Base-by-base conservation (phyloP, 176 grass and related monocot species). In the Calamus simplicifolius region DNA sequence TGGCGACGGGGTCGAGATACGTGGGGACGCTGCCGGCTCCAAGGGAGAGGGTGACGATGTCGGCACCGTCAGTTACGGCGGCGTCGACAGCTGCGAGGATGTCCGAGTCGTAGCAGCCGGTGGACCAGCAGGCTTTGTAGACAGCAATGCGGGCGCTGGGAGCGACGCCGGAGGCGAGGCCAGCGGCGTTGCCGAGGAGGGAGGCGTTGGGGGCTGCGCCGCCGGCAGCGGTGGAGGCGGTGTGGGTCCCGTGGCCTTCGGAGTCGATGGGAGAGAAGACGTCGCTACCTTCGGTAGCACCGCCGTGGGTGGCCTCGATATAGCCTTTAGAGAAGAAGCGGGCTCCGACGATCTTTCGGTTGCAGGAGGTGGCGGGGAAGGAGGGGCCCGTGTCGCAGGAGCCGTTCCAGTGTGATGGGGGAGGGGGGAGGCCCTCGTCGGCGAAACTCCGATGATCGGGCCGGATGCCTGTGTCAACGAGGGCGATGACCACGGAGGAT, bases 311-410 rank as follows among this genome's bases (percentile, higher is more conserved):
- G 5, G 16, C 38, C 0, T 25, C 69, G 16, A 75, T 15, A 19
- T 54, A 73, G 0, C 71, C 73, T 0, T 0, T 0, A 5, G 13
- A 13, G 52, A 85, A 85, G 14, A 67, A 29, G 30, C 69, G 67
- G 3, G 77, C 72, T 15, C 82, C 82, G 18, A 85, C 49, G 2
- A 85, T 67, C 68, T 85, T 85, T 18, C 16, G 18, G 72, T 85
- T 80, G 5, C 82, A 85, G 0, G 58, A 52, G 0, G 53, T 48
- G 35, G 54, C 63, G 18, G 75, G 69, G 56, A 81, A 81, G 5
- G 12, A 25, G 5, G 69, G 27, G 1, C 60, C 63, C 0, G 64
- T 17, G 21, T 58, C 63, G 23, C 78, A 81, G 3, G 49, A 1
- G 3, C 82, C 82, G 1, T 25, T 58, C 72, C 74, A 85, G 15